phyloP scores from a whole-genome alignment of 179 eudicot species.

The Patellifolia procumbens region DNA sequence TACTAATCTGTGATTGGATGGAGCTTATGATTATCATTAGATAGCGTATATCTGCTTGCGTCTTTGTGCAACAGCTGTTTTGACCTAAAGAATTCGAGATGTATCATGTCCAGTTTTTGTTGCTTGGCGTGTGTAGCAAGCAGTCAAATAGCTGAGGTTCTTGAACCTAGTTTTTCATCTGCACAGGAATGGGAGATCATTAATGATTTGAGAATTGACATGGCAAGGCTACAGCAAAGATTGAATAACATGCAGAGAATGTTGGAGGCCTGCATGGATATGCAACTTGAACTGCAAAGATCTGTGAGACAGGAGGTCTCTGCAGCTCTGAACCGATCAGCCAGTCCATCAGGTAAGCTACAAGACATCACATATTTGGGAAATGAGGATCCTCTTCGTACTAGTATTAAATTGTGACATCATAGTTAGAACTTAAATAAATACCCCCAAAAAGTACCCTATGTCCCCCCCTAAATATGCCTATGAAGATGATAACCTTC shows the following conservation, averaged over 20 bases:
- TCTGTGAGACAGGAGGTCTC: conserved; percentile 71
- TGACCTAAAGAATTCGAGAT: too few relatives aligned
- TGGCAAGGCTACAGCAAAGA: conserved; percentile 78
- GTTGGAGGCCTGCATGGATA: conserved; percentile 85
- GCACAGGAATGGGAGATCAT: conserved; percentile 83
- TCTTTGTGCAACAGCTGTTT: neutral
- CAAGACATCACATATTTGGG: neutral
- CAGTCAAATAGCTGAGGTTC: neutral
- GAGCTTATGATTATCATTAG: neutral
- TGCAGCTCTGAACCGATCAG: conserved; percentile 68
- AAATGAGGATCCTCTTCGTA: neutral
- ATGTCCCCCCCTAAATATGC: too few relatives aligned
- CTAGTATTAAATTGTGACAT: too few relatives aligned
- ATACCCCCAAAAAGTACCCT: too few relatives aligned
- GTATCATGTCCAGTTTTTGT: neutral
- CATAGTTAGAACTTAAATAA: too few relatives aligned
- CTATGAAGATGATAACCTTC: too few relatives aligned
- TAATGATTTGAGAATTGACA: conserved; percentile 74
- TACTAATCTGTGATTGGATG: neutral
- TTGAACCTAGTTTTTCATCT: neutral
- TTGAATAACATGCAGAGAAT: conserved; percentile 82
- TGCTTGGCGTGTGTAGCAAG: neutral
- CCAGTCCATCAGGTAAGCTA: conserved; percentile 43
- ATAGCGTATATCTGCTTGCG: neutral
- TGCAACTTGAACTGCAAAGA: conserved; percentile 88